Evolutionary conservation across 2,329 filamentous ascomycete species (phyloP), one percentile per base, ranked within the genome.

Genomic region (Claviceps paspali): DNA sequence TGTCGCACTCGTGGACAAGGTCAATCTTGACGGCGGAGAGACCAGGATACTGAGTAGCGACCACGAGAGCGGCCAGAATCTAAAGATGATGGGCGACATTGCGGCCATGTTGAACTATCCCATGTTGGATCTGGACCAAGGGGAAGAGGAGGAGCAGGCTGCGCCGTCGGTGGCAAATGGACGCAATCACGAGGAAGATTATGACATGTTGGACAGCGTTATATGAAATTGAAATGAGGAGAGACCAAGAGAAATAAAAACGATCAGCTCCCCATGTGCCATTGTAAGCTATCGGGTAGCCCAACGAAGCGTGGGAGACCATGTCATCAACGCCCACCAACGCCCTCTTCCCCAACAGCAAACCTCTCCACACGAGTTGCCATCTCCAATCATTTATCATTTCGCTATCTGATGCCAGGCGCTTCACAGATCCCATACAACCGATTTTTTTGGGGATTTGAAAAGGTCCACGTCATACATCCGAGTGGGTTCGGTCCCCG

Each of bases 41-140:
- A 83, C 85, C 1, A 68, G 83, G 38, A 74, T 96, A n/a, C 61
- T 96, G 21, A 96, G 88, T 56, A 87, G 82, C 49, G 81, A 92
- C 51, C 88, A 96, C 56, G 88, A 95, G 63, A 95, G 87, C 55
- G 91, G 91, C 1, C 80, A 81, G 61, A 68, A 86, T 41, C 60
- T 98, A 11, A 83, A 87, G 46, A 81, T 78, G 10, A 56, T 96
- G 42, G 87, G 91, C 1, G 82, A 86, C 14, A 80, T 98, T 43
- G 91, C 88, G 12, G 86, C 86, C 2, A 80, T 95, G 21, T 62
- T 95, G 44, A 95, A 88, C 10, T 98, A 87, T 54, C 87, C 91
- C 0, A 69, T 96, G 27, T 62, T 73, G 14, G 86, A 92, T 46
- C 64, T 92, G 31, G 83, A 93, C 44, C 79, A 87, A 24, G 76